Percentiles rank a stretch among this genome's conserved stretches.
phyloP scores from a whole-genome alignment of 495 filamentous ascomycete genomes.

The Sporormia fimetaria region DNA sequence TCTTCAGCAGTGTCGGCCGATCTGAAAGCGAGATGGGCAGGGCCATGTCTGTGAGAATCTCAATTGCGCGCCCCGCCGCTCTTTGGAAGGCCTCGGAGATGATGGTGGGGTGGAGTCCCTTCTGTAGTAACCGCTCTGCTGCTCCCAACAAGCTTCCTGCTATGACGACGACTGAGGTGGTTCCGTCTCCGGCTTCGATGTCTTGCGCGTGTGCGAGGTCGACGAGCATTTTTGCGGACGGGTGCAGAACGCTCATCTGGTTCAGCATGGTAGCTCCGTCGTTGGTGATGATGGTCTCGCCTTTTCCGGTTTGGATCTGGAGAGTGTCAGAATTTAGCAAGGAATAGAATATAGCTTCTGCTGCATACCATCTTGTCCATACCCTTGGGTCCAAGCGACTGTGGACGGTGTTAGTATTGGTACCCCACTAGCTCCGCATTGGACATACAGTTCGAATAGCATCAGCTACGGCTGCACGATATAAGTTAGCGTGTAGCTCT shows the following conservation, averaged over 20 bases:
- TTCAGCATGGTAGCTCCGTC: slow-evolving; percentile 98
- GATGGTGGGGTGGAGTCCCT: slow-evolving; percentile 92
- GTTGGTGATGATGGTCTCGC: slow-evolving; percentile 89
- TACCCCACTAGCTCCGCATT: background rate
- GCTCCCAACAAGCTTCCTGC: slow-evolving; percentile 88
- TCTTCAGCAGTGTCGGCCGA: slow-evolving; percentile 81
- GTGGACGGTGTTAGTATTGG: slow-evolving; percentile 24
- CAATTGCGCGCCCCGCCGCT: slow-evolving; percentile 74
- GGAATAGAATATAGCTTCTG: background rate
- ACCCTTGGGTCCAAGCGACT: slow-evolving; percentile 60
- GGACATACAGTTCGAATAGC: slow-evolving; percentile 71
- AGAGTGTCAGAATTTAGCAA: slow-evolving; percentile 24
- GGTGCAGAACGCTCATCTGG: slow-evolving; percentile 98
- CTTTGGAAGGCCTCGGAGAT: slow-evolving; percentile 97
- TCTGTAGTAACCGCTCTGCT: slow-evolving; percentile 75
- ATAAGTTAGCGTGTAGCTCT: slow-evolving; percentile 15
- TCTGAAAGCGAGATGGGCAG: slow-evolving; percentile 84
- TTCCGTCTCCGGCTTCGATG: slow-evolving; percentile 96
- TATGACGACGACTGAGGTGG: slow-evolving; percentile 96
- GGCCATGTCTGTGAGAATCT: slow-evolving; percentile 90
- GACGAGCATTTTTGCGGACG: slow-evolving; percentile 96
- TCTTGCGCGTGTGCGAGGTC: slow-evolving; percentile 94
- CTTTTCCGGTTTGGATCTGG: slow-evolving; percentile 84
- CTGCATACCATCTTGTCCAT: slow-evolving; percentile 89
- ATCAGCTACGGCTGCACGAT: slow-evolving; percentile 70